Evolutionary conservation across 805 yeast genomes (phyloP).

Genomic region (Debaryomyces tyrocola): DNA sequence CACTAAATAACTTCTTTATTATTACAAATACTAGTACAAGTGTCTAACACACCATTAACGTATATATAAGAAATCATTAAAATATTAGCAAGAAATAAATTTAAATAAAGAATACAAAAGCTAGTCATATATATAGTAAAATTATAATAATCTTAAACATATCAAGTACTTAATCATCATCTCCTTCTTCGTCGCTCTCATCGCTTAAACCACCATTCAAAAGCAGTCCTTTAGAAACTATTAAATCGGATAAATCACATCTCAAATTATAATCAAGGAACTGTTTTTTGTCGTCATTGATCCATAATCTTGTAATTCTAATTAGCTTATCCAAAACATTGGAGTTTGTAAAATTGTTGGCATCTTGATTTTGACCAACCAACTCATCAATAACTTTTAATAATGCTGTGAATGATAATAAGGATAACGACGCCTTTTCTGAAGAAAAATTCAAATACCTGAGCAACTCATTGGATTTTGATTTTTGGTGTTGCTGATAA

Average conservation of each 20-base stretch:
- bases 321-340: conserved; percentile 26
- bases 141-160: no score
- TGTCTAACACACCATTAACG: no score
- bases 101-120: no score
- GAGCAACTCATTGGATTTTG: conserved; percentile 19
- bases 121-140: no score
- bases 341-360: conserved; percentile 9
- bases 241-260: conserved; percentile 26
- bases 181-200: conserved; percentile 5
- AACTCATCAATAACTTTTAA: conserved; percentile 20
- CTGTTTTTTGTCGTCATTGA: conserved; percentile 21
- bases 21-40: no score
- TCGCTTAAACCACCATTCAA: conserved; percentile 25
- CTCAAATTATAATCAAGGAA: conserved; percentile 22
- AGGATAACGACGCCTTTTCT: conserved; percentile 18
- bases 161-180: neutral
- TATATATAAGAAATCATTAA: no score
- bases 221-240: conserved; percentile 31
- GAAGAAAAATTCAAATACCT: conserved; percentile 19
- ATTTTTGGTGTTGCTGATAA: conserved; percentile 18
- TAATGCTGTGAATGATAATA: conserved; percentile 34
- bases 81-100: neutral
- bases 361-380: conserved; percentile 16
- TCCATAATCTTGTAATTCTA: conserved; percentile 28
- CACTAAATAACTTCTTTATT: no score